Percentiles rank a stretch among this genome's conserved stretches.
Evolutionary conservation across 768 basidiomycete species (phyloP).

Genomic region (Lentinula sp.): DNA sequence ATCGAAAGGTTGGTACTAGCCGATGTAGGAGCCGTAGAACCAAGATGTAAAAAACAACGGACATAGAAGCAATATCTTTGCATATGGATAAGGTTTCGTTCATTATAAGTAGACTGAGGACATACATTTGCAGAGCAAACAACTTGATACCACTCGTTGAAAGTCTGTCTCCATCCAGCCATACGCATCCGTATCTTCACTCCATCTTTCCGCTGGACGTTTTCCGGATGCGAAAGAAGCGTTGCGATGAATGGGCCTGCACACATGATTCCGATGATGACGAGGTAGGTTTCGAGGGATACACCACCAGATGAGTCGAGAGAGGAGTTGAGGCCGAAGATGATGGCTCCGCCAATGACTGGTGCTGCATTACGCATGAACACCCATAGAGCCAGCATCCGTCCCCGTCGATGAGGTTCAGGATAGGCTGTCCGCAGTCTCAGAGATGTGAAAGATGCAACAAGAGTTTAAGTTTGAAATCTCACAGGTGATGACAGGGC

Average conservation of each 20-base stretch:
- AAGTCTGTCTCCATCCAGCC: conserved; percentile 19
- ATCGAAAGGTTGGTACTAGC: conserved; percentile 1
- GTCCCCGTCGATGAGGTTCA: conserved; percentile 24
- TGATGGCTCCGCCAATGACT: conserved; percentile 27
- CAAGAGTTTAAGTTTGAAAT: not conserved
- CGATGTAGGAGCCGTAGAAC: conserved; percentile 27
- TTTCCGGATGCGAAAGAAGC: conserved; percentile 20
- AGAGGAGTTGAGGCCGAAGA: conserved; percentile 22
- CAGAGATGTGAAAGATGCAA: not conserved
- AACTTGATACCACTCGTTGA: conserved; percentile 22
- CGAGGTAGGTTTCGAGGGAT: conserved; percentile 24
- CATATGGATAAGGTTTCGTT: not conserved
- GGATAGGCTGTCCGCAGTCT: conserved; percentile 19
- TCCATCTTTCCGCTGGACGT: conserved; percentile 25
- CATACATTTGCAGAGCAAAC: conserved; percentile 19
- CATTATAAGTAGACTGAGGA: not conserved
- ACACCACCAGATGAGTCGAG: conserved; percentile 23
- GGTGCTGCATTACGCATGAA: conserved; percentile 26
- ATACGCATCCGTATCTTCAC: conserved; percentile 22
- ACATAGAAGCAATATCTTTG: conserved; percentile 23
- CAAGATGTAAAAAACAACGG: conserved; percentile 27
- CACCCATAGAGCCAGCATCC: conserved; percentile 28
- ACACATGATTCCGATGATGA: conserved; percentile 30
- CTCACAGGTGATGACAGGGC: conserved; percentile 25
- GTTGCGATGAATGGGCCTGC: conserved; percentile 25